Base-by-base conservation (phyloP, 1,284 basidiomycete species). In the Hortiboletus rubellus region DNA sequence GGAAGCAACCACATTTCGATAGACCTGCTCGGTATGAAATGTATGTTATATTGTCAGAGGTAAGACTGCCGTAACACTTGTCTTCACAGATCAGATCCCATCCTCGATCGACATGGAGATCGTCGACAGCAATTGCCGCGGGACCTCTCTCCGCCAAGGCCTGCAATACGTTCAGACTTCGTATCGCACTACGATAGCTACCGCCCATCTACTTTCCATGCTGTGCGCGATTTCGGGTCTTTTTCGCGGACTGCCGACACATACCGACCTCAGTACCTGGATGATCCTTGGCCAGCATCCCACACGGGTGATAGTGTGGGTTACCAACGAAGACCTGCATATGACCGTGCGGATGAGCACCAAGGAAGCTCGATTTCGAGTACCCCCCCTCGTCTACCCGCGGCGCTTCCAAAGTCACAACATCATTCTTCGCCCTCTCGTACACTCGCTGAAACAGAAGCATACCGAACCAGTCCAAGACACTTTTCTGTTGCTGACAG, bases 1-100 rank as follows among this genome's bases (percentile, higher is more conserved):
- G 89, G 89, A 87, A 85, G 67, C 82, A 87, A 61, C 73, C 72
- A 12, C 83, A 83, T 64, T 69, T 61, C 44, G 70, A 74, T 48
- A 68, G 71, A 58, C 55, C 70, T 48, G 30, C 41, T 55, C 73
- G 72, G 62, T 65, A 70, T 45, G 71, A 65, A 55, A 55, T 41
- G 58, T 66, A 61, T 52, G 49, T 61, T 57, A 36, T 50, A 53
- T 60, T 18, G 36, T 59, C 48, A 38, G 54, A 70, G 68, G 67
- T 69, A 67, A 66, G 64, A 54, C 40, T 43, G 22, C 27, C 43
- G 46, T 70, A 59, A 68, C 50, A 58, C 57, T 49, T 37, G 27
- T 50, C 34, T 52, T 60, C 42, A 30, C 58, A 74, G 71, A 51
- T 60, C 47, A 56, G 71, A 72, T 48, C 44, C 67, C 30, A 41